Evolutionary conservation across 495 filamentous ascomycete species (phyloP), one percentile per base, ranked within the genome.

Genomic region (Podospora anserina): DNA sequence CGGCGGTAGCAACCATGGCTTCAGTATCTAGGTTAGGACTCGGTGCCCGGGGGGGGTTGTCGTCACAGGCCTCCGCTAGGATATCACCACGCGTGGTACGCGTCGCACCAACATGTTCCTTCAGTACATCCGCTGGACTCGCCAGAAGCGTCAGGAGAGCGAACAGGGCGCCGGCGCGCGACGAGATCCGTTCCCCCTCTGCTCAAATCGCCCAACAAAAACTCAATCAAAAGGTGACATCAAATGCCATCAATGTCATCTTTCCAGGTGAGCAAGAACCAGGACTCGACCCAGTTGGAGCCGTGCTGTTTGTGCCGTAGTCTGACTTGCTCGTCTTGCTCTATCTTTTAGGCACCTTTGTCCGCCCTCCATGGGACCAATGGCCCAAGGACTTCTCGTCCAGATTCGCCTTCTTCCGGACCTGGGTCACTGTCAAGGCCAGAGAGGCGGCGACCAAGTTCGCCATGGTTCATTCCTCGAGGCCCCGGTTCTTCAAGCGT

Each of bases 381-480:
- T 71, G 71, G 28, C 71, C 72, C 57, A 68, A 66, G 34, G 44
- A 53, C 7, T 16, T 54, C 55, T 5, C 66, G 18, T 67, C 67
- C 32, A 30, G 53, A 44, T 23, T 69, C 58, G 19, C 30, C 23
- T 69, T 76, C 56, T 56, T 73, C 15, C 28, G 30, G 44, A n/a
- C 73, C 18, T 76, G 71, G 68, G 2, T 73, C 4, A 27, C 70
- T 9, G 32, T 59, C 53, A 74, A 70, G 49, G 44, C 49, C 7
- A 70, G 67, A 16, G 62, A 67, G 27, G 20, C 27, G 0, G 0
- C 78, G 1, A 0, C 54, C 3, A 60, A 55, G 23, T 0, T 74
- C 2, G 18, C 65, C 6, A 9, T 75, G 16, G 72, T 70, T 49
- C 26, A 75, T 23, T 3, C 67, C 15, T 82, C 80, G 16, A 77